Conservation (phyloP, 140 eudicot genomes). For the Stevia rebaudiana region DNA sequence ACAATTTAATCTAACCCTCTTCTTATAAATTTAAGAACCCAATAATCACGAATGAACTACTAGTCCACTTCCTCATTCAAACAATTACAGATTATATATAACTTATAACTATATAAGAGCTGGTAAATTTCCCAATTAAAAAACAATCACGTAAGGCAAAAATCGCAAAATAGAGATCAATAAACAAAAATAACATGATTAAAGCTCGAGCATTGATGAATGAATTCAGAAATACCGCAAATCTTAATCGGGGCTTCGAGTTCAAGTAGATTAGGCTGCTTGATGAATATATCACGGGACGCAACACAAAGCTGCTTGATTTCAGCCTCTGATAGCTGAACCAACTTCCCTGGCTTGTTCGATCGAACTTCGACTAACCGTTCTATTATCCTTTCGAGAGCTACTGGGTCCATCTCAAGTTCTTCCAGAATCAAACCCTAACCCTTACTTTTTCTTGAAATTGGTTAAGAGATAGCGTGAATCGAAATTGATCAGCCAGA, state of each 20-base stretch:
- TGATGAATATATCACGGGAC: constrained; percentile 65
- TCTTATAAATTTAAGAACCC: constrained; percentile 3
- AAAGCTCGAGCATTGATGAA: neutral
- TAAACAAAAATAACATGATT: neutral
- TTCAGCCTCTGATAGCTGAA: constrained; percentile 80
- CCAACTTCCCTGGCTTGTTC: constrained; percentile 66
- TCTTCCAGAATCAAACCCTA: neutral
- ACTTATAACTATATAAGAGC: no score
- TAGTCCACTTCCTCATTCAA: neutral
- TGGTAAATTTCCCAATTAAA: neutral
- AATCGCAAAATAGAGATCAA: neutral
- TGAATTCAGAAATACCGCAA: constrained; percentile 53
- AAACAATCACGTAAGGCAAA: neutral
- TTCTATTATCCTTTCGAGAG: constrained; percentile 62
- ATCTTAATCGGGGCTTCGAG: constrained; percentile 92
- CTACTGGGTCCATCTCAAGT: constrained; percentile 50
- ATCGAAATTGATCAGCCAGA: constrained; percentile 13
- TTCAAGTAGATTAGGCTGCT: constrained; percentile 88
- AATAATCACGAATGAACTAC: constrained; percentile 1
- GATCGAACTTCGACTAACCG: constrained; percentile 76
- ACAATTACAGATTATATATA: neutral
- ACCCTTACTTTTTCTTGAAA: constrained; percentile 1
- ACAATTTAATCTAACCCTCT: constrained; percentile 1
- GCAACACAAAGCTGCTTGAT: constrained; percentile 88
- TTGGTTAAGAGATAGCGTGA: neutral